A percentile compares a stretch with the other conserved stretches of the same genome.
These are phyloP conservation scores for Penicillium sp. DNA, from an alignment of 2,329 filamentous ascomycete species.

Conservation along the genomic window DNA sequence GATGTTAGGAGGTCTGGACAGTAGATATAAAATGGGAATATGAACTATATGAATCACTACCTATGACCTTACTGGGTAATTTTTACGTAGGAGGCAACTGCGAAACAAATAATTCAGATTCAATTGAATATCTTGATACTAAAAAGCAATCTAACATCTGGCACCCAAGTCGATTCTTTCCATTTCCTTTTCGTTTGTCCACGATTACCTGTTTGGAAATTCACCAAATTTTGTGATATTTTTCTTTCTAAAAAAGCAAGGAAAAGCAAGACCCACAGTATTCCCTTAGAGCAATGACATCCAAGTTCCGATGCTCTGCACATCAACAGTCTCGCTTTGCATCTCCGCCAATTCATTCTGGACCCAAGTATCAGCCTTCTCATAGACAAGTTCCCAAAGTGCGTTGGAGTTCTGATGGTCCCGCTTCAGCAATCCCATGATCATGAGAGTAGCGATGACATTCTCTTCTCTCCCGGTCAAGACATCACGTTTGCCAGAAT, in stretches of 20 bases:
- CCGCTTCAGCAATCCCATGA: slow-evolving; percentile 8
- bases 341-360: background rate
- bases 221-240: too few relatives aligned
- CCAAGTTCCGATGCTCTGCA: too few relatives aligned
- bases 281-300: too few relatives aligned
- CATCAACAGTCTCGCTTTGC: background rate
- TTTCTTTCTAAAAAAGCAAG: too few relatives aligned
- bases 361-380: slow-evolving; percentile 18
- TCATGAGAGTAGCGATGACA: slow-evolving; percentile 15
- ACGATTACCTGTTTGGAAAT: background rate
- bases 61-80: too few relatives aligned
- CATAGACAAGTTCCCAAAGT: slow-evolving; percentile 17
- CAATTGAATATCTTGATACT: background rate
- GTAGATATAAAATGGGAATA: too few relatives aligned
- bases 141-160: background rate
- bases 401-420: background rate
- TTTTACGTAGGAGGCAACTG: too few relatives aligned
- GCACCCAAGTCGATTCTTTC: background rate
- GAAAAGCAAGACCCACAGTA: background rate
- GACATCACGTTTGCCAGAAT: background rate
- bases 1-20: background rate
- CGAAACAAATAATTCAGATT: background rate
- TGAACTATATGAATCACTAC: too few relatives aligned
- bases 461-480: background rate
- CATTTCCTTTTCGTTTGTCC: background rate